A percentile compares a stretch with the other conserved stretches of the same genome.
phyloP scores from a whole-genome alignment of 495 filamentous ascomycete species.

The Friedmanniomyces endolithicus region DNA sequence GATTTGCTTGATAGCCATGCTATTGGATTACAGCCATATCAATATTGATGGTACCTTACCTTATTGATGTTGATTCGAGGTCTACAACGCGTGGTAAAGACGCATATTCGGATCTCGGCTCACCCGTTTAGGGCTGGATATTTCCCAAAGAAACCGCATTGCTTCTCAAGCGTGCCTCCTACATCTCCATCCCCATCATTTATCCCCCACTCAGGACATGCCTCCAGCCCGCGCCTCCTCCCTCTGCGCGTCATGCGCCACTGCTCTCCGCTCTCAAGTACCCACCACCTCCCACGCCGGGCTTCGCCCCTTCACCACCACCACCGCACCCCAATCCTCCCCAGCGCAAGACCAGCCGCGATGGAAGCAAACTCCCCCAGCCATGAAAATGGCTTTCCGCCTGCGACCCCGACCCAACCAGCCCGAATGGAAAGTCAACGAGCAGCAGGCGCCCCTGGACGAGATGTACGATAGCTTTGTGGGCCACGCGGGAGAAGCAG shows the following conservation, averaged over 20 bases:
- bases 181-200: too few relatives aligned
- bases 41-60: neutral
- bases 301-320: slow-evolving; percentile 15
- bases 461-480: slow-evolving; percentile 47
- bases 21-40: too few relatives aligned
- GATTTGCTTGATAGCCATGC: too few relatives aligned
- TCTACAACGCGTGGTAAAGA: neutral
- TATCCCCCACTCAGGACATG: slow-evolving; percentile 1
- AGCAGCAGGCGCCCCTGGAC: slow-evolving; percentile 59
- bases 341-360: slow-evolving; percentile 43
- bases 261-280: neutral
- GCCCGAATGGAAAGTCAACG: slow-evolving; percentile 54
- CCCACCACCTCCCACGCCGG: too few relatives aligned
- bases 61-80: neutral
- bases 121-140: neutral
- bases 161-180: too few relatives aligned
- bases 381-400: slow-evolving; percentile 38
- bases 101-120: slow-evolving; percentile 1
- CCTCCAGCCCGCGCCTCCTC: slow-evolving; percentile 2
- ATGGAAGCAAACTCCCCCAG: slow-evolving; percentile 70
- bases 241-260: slow-evolving; percentile 8
- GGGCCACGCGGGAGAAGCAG: slow-evolving; percentile 54
- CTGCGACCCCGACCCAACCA: slow-evolving; percentile 28
- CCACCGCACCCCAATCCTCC: slow-evolving; percentile 1
- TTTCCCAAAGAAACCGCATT: neutral